Evolutionary conservation across 257 asterid genomes (phyloP).

Genomic region (Hygrophila difformis): DNA sequence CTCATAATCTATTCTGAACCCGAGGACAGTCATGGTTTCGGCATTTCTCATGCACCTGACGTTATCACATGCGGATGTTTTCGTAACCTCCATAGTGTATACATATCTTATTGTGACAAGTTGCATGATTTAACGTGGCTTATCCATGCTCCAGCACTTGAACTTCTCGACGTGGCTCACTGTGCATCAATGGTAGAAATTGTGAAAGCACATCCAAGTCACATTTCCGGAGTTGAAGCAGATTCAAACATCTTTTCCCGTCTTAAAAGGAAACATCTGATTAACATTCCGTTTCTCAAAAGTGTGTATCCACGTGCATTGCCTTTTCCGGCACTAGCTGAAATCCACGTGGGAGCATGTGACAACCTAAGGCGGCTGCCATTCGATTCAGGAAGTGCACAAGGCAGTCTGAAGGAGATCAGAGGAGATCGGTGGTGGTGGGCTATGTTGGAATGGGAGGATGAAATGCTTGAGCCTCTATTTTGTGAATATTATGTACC

Average conservation of each 20-base stretch:
- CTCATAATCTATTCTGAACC: conserved; percentile 2
- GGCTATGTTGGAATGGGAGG: conserved; percentile 17
- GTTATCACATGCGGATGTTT: conserved; percentile 1
- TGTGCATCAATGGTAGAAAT: conserved; percentile 20
- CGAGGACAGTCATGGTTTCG: not conserved
- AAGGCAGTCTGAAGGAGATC: conserved; percentile 15
- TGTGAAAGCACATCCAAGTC: conserved; percentile 6
- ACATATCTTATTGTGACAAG: conserved; percentile 17
- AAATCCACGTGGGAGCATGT: conserved; percentile 12
- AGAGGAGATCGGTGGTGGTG: conserved; percentile 18
- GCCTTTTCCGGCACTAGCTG: conserved; percentile 14
- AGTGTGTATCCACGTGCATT: conserved; percentile 13
- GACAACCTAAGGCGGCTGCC: conserved; percentile 14
- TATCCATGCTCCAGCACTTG: conserved; percentile 16
- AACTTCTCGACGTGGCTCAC: conserved; percentile 21
- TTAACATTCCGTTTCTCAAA: conserved; percentile 11
- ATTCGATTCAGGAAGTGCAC: conserved; percentile 11
- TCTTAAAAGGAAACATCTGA: conserved; percentile 13
- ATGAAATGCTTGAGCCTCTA: conserved; percentile 7
- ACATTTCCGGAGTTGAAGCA: not conserved
- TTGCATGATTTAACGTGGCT: conserved; percentile 18
- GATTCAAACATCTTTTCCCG: conserved; percentile 10
- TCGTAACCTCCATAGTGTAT: conserved; percentile 9
- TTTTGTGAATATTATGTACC: conserved; percentile 11
- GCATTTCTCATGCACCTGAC: not conserved